phyloP scores from a whole-genome alignment of 345 rosid species.

The Eucalyptus lansdowneana region DNA sequence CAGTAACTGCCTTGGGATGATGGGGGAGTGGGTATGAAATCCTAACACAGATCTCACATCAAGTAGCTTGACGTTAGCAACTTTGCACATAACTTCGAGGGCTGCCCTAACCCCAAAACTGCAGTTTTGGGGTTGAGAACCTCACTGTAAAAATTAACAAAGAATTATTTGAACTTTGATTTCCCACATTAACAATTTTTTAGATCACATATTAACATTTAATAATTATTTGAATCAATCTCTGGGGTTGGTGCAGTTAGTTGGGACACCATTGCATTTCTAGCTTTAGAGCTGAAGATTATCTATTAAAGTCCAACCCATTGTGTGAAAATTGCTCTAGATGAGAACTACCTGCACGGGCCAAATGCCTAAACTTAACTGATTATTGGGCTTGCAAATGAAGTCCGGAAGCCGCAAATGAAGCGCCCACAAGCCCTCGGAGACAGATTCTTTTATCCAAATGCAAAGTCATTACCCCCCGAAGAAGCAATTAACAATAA shows the following conservation, averaged over 20 bases:
- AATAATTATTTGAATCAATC: background rate
- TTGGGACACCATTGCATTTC: background rate
- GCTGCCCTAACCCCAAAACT: too few relatives aligned
- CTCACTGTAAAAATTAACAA: too few relatives aligned
- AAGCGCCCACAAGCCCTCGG: background rate
- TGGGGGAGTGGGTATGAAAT: too few relatives aligned
- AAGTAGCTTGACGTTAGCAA: too few relatives aligned
- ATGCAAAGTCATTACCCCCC: background rate
- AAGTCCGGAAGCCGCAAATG: background rate
- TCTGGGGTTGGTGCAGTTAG: background rate
- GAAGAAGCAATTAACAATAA: too few relatives aligned
- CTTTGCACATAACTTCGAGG: too few relatives aligned
- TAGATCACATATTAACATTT: background rate
- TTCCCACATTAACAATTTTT: background rate
- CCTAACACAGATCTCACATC: too few relatives aligned
- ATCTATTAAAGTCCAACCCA: background rate
- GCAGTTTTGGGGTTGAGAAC: too few relatives aligned
- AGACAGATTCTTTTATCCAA: background rate
- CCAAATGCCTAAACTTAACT: background rate
- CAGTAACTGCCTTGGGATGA: too few relatives aligned
- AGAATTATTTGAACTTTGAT: background rate
- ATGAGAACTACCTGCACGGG: rapidly evolving
- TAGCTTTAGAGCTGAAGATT: background rate
- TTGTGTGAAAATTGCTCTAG: background rate
- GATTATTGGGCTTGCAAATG: background rate